Evolutionary conservation across 148 eudicot species (phyloP), one percentile per base, ranked within the genome.

Genomic region (Dianthus caryophyllus): DNA sequence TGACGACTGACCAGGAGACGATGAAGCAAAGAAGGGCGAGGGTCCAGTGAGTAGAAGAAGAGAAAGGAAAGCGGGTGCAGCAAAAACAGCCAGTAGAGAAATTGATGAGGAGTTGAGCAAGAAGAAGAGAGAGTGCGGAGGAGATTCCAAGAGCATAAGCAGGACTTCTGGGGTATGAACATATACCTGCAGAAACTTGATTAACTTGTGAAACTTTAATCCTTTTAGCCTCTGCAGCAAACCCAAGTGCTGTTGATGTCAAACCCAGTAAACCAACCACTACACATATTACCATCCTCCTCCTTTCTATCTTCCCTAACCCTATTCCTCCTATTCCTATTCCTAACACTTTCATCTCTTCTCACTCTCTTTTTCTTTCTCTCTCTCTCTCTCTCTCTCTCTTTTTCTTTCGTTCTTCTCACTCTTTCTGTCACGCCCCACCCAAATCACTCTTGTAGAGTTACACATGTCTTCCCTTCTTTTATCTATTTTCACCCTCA

Each of bases 1-100:
- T n/a, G n/a, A n/a, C n/a, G n/a, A n/a, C n/a, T n/a, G n/a, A 93
- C 98, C 98, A 89, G 76, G 98, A 93, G 9, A 93, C 78, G 27
- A 84, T 65, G 69, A 83, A 93, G 85, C 88, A 89, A 75, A 83
- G 48, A 11, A 89, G 78, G 33, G 96, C 85, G 9, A 84, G 52
- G 9, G 85, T 76, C 87, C 93, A 83, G 61, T 73, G 80, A 43
- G 89, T 33, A 73, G 68, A 66, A n/a, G 85, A 57, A 43, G 81
- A 18, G 21, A 18, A 53, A 9, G 27, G 57, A 53, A 9, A 18
- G 18, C 55, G 18, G 6, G 9, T 18, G 71, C 91, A 87, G 65
- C 98, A 93, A 43, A 85, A 66, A 71, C 98, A 93, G 15, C 96
- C 95, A 47, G 80, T 79, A 5, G 82, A 80, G 71, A 78, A 73